Conservation (phyloP, 116 monocot species). For the Papilionanthe hybrid region DNA sequence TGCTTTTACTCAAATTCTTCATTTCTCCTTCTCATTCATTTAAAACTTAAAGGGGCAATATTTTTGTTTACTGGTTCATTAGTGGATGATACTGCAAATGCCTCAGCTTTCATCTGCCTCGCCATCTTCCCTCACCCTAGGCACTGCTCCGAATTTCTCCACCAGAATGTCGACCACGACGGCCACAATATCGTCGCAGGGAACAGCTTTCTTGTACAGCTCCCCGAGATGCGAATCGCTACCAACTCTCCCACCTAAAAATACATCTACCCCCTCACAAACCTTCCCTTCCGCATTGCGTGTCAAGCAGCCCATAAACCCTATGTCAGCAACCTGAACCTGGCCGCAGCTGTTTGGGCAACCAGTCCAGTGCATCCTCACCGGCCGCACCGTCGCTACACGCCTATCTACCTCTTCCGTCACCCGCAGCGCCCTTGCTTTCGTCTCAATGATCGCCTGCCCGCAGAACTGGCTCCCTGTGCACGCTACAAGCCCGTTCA, state of each 20-base stretch:
- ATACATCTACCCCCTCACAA: constrained; percentile 77
- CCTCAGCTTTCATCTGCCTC: constrained; percentile 28
- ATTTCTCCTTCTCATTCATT: too few relatives aligned
- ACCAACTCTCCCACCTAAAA: constrained; percentile 70
- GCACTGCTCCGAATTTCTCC: constrained; percentile 65
- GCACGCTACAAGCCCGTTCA: constrained; percentile 84
- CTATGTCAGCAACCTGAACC: constrained; percentile 94
- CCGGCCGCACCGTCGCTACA: constrained; percentile 42
- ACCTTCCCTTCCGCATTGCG: constrained; percentile 52
- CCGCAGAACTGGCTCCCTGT: constrained; percentile 97
- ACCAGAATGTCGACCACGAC: constrained; percentile 67
- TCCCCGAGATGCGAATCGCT: constrained; percentile 69
- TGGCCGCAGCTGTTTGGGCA: constrained; percentile 93
- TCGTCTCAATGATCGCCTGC: constrained; percentile 96
- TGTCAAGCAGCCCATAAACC: constrained; percentile 93
- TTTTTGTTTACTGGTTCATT: too few relatives aligned
- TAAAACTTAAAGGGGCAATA: too few relatives aligned
- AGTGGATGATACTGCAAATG: too few relatives aligned
- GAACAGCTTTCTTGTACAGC: constrained; percentile 79
- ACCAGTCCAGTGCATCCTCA: constrained; percentile 97
- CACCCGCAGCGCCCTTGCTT: constrained; percentile 69
- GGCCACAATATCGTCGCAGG: constrained; percentile 57
- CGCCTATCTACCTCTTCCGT: constrained; percentile 56
- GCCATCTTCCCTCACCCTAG: constrained; percentile 65
- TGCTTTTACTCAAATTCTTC: too few relatives aligned